Evolutionary conservation across 2,329 filamentous ascomycete species (phyloP).

Genomic region (Zelopaecilomyces penicillatus): DNA sequence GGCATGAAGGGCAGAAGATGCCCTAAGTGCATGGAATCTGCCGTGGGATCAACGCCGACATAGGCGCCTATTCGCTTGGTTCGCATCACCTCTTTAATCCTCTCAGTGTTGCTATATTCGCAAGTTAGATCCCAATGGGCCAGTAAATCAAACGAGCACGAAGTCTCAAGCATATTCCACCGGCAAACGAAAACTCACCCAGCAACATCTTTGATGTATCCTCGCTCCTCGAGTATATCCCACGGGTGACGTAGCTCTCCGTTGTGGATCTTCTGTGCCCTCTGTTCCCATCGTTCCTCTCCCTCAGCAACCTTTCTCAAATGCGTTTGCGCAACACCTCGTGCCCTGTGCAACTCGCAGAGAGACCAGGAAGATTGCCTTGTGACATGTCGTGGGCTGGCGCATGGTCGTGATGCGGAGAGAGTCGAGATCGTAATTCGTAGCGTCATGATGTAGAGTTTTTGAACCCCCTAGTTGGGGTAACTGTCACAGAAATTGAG

Average conservation of each 20-base stretch:
- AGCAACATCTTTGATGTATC: conserved; percentile 64
- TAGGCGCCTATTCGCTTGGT: conserved; percentile 63
- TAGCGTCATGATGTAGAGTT: conserved; percentile 18
- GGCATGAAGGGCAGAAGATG: conserved; percentile 77
- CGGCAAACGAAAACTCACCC: conserved; percentile 44
- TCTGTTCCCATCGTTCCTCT: conserved; percentile 37
- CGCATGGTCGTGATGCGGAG: conserved; percentile 15
- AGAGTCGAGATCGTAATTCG: conserved; percentile 16
- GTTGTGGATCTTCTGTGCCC: conserved; percentile 37
- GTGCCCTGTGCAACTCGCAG: conserved; percentile 17
- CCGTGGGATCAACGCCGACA: conserved; percentile 76
- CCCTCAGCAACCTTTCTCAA: conserved; percentile 35
- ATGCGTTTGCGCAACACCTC: conserved; percentile 33
- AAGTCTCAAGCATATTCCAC: background rate
- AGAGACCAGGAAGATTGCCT: conserved; percentile 13
- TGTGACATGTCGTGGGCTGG: conserved; percentile 16
- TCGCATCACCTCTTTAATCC: conserved; percentile 56
- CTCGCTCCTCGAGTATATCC: conserved; percentile 60
- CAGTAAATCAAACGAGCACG: too few species aligned
- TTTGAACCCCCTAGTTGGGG: background rate
- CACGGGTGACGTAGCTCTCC: conserved; percentile 49
- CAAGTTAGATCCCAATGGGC: too few species aligned
- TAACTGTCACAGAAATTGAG: too few species aligned
- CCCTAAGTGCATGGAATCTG: conserved; percentile 69
- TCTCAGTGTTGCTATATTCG: conserved; percentile 32